Conservation (phyloP, 441 rosid genomes). For the Populus trichocarpa region DNA sequence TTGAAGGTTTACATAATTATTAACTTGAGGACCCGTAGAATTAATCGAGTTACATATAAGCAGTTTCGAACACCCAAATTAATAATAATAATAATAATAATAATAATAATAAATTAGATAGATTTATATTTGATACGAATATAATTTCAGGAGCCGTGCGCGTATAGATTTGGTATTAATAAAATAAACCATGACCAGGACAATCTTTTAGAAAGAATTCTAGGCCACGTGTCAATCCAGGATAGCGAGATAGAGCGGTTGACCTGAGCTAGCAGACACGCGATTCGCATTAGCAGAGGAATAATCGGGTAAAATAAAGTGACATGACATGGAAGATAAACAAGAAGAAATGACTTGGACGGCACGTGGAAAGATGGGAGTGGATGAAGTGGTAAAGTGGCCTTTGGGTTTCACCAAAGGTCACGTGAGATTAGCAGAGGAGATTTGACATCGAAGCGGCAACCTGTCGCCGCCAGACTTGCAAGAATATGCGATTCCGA, state of each 20-base stretch:
- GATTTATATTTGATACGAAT: too few relatives aligned
- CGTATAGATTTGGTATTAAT: not conserved
- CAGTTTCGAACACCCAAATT: too few relatives aligned
- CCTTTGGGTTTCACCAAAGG: conserved; percentile 23
- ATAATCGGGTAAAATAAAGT: not conserved
- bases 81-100: too few relatives aligned
- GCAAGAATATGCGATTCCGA: not conserved
- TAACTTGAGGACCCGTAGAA: too few relatives aligned
- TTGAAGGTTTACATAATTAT: too few relatives aligned
- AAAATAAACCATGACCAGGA: not conserved
- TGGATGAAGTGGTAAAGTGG: not conserved
- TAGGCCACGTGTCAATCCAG: conserved; percentile 6
- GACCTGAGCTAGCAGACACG: conserved; percentile 6
- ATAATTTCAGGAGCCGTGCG: too few relatives aligned
- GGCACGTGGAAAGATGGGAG: conserved; percentile 15
- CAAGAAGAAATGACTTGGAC: conserved; percentile 10
- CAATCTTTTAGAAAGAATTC: not conserved
- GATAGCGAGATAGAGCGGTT: not conserved
- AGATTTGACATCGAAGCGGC: conserved; percentile 27
- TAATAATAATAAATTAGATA: too few relatives aligned
- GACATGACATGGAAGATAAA: not conserved
- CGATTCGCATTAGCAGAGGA: conserved; percentile 21
- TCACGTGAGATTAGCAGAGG: not conserved
- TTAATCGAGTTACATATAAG: too few relatives aligned
- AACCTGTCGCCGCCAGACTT: conserved; percentile 28